Evolutionary conservation across 1,284 basidiomycete species (phyloP), one percentile per base, ranked within the genome.

Genomic region (Melampsora larici-populina): DNA sequence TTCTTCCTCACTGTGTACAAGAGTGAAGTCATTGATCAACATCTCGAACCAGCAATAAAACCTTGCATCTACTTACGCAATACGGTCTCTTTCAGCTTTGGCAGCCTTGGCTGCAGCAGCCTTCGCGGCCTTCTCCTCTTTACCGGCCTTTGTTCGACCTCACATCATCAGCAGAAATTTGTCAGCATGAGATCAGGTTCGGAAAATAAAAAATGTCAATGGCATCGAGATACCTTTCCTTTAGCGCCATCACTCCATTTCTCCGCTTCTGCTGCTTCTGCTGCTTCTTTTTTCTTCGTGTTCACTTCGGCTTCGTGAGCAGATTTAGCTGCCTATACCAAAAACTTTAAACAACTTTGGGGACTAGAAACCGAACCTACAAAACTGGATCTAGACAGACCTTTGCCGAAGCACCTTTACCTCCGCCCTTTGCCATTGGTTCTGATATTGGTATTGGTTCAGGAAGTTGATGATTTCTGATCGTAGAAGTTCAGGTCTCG

Each of bases 221-320:
- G 40, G 7, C 40, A 43, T 43, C 5, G 40, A 13, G 5, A 43
- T 58, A 58, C 55, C 55, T 58, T 76, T 2, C 67, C 74, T 33
- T 76, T 76, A 11, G 75, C 75, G 33, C 75, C 75, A 55, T 78
- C 75, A 21, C 67, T 43, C 75, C 75, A 78, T 65, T 78, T 69
- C 48, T 66, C 67, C 60, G 67, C 75, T 49, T 78, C 75, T 9
- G 55, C 68, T 1, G 55, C 75, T 26, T 78, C 75, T 1, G 33
- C 36, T 1, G 43, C 26, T 65, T 51, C 67, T 40, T 70, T 36
- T 36, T 78, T 70, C 18, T 70, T 51, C 17, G 7, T 1, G 33
- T 78, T 70, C 29, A 65, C 60, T 65, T 78, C 55, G n/a, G 69
- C 75, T 70, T 70, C 67, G 63, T 78, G 75, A 17, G 75, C 75